phyloP scores from a whole-genome alignment of 1,284 basidiomycete genomes.

The Pyrrhoderma noxium region DNA sequence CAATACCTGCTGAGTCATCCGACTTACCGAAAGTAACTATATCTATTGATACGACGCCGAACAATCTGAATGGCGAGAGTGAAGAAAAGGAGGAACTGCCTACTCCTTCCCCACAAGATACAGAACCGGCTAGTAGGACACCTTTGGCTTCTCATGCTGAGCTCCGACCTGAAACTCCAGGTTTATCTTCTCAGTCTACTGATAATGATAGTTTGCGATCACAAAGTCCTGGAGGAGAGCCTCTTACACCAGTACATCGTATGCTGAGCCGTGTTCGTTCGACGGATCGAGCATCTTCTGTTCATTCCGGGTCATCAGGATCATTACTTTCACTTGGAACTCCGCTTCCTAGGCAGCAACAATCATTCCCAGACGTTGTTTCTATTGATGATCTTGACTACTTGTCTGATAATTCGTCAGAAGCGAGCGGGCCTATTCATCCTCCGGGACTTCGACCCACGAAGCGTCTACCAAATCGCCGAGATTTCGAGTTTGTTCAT shows the following conservation, averaged over 20 bases:
- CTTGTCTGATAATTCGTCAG: conserved; percentile 63
- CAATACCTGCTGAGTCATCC: neutral
- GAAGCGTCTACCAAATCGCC: conserved; percentile 57
- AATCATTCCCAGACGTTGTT: conserved; percentile 47
- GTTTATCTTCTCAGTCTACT: conserved; percentile 1
- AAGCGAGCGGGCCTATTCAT: conserved; percentile 27
- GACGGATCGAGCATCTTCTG: conserved; percentile 9
- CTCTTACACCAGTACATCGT: conserved; percentile 14
- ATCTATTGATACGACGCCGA: neutral
- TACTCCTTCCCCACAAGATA: conserved; percentile 10
- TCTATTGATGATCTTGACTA: conserved; percentile 68
- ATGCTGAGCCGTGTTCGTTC: conserved; percentile 14
- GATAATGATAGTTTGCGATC: neutral
- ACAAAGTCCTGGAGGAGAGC: conserved; percentile 16
- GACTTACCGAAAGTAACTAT: conserved; percentile 9
- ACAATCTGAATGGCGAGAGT: neutral
- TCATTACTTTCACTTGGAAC: conserved; percentile 14
- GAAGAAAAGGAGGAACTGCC: conserved; percentile 8
- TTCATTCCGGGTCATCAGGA: conserved; percentile 15
- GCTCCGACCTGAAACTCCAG: conserved; percentile 11
- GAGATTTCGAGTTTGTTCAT: conserved; percentile 71
- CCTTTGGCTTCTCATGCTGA: conserved; percentile 10
- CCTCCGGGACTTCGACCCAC: conserved; percentile 43
- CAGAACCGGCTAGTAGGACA: conserved; percentile 21
- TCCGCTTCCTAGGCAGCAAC: conserved; percentile 7